Evolutionary conservation across 2,329 filamentous ascomycete genomes (phyloP), one percentile per base, ranked within the genome.

Genomic region (Cladosporium sphaerospermum): DNA sequence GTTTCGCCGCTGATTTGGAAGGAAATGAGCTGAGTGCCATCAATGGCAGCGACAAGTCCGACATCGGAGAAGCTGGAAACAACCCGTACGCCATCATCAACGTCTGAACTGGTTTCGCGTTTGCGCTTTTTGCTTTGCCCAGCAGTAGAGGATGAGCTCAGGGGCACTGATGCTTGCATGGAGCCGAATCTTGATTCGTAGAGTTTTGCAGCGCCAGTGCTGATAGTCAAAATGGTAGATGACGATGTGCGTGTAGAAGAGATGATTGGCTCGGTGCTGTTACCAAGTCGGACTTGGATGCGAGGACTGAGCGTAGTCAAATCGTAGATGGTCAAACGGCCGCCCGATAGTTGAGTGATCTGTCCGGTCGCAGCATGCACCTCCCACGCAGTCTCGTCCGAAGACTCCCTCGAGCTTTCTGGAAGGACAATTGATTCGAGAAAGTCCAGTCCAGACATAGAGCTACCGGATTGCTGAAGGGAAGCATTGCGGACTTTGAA

Each of bases 151-250:
- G 40, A 47, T n/a, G 36, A 31, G 33, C 28, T 18, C 32, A 46
- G 23, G 4, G 69, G 59, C 13, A 75, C 57, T 6, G 71, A 68
- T 1, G 72, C 73, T 56, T 79, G 70, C 3, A 75, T 57, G 5
- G 78, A 78, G 49, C 72, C 79, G 65, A 83, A 90, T 55, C 84
- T 80, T 33, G 85, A 81, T 67, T 89, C 89, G 65, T 85, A 86
- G 11, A 88, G 74, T 40, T 73, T 76, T 39, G 86, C 78, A 0
- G 76, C 74, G 9, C 75, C 70, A 0, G 75, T 62, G 0, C 82
- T 83, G n/a, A 80, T 75, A 1, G 81, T 77, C 42, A 91, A 74
- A 1, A 88, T 68, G 4, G 85, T 81, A 7, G 85, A 82, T 53
- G 79, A 80, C 7, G 85, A 87, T 0, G 90, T 71, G 6, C 84